phyloP scores from a whole-genome alignment of 257 asterid genomes.

The Capsicum pubescens region DNA sequence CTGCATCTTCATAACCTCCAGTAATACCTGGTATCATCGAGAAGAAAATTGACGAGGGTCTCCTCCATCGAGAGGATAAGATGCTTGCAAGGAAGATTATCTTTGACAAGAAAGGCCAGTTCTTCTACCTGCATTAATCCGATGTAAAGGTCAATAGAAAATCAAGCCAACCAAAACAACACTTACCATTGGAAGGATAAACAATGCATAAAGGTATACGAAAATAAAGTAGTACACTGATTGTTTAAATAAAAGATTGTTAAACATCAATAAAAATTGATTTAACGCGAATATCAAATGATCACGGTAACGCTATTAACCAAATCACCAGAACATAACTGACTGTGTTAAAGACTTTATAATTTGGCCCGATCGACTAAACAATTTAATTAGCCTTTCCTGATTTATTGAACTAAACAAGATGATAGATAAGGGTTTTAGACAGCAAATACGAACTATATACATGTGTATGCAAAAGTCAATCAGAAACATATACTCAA shows the following conservation, averaged over 20 bases:
- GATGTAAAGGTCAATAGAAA: not conserved
- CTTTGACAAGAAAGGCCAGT: slow-evolving; percentile 82
- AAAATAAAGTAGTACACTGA: not conserved
- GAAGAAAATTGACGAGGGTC: slow-evolving; percentile 67
- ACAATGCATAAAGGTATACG: not conserved
- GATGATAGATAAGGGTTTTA: not conserved
- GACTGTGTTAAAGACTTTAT: not conserved
- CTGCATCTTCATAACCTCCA: not conserved
- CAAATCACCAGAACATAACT: slow-evolving; percentile 7
- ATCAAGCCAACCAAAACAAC: not conserved
- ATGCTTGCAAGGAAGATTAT: slow-evolving; percentile 83
- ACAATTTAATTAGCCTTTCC: not conserved
- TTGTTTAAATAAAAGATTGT: not conserved
- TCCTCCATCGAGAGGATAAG: slow-evolving; percentile 86
- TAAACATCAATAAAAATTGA: not conserved
- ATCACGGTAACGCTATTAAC: not conserved
- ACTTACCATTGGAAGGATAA: not conserved
- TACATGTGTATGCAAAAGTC: not conserved
- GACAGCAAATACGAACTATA: not conserved
- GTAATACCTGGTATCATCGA: slow-evolving; percentile 66
- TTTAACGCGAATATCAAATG: not conserved
- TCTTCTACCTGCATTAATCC: slow-evolving; percentile 73
- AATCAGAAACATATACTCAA: not conserved
- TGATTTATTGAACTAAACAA: slow-evolving; percentile 13
- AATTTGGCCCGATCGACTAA: not conserved